Conservation (phyloP, 805 yeast genomes). For the Starmerella lactis-condensi region DNA sequence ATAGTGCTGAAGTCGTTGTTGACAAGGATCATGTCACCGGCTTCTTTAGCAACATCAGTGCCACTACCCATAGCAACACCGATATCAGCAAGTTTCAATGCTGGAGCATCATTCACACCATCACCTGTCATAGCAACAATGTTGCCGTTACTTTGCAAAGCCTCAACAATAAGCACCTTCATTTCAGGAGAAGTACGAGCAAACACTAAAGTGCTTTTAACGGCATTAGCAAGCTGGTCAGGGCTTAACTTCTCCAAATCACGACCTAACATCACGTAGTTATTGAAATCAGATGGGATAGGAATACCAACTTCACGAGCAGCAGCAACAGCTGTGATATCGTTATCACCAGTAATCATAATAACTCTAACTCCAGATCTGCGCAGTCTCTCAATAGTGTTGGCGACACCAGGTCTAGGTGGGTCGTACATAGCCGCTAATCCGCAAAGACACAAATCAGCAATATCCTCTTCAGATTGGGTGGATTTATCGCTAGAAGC, state of each 20-base stretch:
- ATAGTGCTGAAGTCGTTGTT: slow-evolving; percentile 95
- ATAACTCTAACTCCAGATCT: slow-evolving; percentile 94
- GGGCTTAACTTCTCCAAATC: slow-evolving; percentile 58
- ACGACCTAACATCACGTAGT: slow-evolving; percentile 70
- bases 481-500: slow-evolving; percentile 30
- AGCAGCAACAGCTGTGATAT: slow-evolving; percentile 33
- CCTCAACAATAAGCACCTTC: slow-evolving; percentile 31
- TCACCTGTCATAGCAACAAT: slow-evolving; percentile 99
- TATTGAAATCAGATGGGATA: slow-evolving; percentile 42
- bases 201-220: slow-evolving; percentile 51
- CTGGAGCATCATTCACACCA: slow-evolving; percentile 98
- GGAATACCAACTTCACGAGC: slow-evolving; percentile 40
- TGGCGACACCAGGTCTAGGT: slow-evolving; percentile 72
- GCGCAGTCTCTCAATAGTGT: slow-evolving; percentile 55
- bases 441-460: slow-evolving; percentile 66
- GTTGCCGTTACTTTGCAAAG: slow-evolving; percentile 54
- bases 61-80: slow-evolving; percentile 86
- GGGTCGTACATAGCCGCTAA: slow-evolving; percentile 94
- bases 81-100: slow-evolving; percentile 83
- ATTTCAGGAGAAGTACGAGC: slow-evolving; percentile 32
- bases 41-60: slow-evolving; percentile 96
- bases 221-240: slow-evolving; percentile 52
- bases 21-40: slow-evolving; percentile 91
- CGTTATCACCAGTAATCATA: slow-evolving; percentile 75
- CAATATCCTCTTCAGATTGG: slow-evolving; percentile 65